These are phyloP conservation scores for Nothophoma quercina DNA, from an alignment of 2,329 filamentous ascomycete genomes.

Conservation along the genomic window DNA sequence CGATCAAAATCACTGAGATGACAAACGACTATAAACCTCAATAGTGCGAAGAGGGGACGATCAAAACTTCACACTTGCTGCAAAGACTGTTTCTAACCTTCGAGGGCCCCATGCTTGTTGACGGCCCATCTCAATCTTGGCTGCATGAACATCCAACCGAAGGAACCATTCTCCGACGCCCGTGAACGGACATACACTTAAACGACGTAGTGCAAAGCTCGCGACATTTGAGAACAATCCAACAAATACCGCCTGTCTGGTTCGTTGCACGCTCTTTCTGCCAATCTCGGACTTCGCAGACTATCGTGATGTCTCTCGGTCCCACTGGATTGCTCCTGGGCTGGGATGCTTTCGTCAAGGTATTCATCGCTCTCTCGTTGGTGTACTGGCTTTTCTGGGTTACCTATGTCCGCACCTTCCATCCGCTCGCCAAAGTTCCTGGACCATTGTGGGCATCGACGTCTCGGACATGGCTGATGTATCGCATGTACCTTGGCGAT, in stretches of 20 bases:
- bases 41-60: too few relatives aligned
- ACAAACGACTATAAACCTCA: too few relatives aligned
- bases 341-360: background rate
- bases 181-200: background rate
- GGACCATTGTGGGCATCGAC: constrained; percentile 32
- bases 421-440: constrained; percentile 29
- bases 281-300: too few relatives aligned
- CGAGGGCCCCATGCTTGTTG: too few relatives aligned
- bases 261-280: background rate
- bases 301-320: background rate
- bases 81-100: too few relatives aligned
- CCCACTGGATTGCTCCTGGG: too few relatives aligned
- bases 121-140: background rate
- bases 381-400: constrained; percentile 22
- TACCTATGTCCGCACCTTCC: constrained; percentile 22
- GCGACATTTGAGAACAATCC: background rate
- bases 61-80: too few relatives aligned
- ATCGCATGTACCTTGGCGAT: constrained; percentile 27
- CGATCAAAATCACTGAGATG: too few relatives aligned
- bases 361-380: background rate
- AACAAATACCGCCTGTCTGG: background rate
- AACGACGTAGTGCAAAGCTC: background rate
- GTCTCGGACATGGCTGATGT: constrained; percentile 35
- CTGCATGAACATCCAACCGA: background rate
- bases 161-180: background rate